These are phyloP conservation scores for Ascochyta clinopodiicola DNA, from an alignment of 2,329 filamentous ascomycete species.

Conservation along the genomic window DNA sequence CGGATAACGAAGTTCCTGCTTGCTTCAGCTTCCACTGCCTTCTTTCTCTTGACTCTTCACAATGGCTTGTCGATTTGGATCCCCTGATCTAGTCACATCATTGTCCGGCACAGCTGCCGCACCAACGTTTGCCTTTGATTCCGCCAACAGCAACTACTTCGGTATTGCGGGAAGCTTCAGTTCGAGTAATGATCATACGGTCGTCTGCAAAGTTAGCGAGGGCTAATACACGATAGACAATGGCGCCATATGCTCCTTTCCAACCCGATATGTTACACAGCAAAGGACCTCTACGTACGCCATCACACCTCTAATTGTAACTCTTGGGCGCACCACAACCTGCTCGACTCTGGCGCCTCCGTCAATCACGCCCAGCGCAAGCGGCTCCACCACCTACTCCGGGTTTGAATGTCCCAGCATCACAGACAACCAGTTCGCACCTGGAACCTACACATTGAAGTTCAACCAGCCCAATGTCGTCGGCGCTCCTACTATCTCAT, in stretches of 20 bases:
- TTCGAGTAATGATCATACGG: conserved; percentile 1
- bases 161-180: conserved; percentile 23
- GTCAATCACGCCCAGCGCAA: conserved; percentile 17
- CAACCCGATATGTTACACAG: conserved; percentile 17
- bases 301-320: conserved; percentile 24
- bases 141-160: conserved; percentile 20
- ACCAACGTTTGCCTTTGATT: conserved; percentile 26
- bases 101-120: conserved; percentile 11
- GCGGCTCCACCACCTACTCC: conserved; percentile 23
- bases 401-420: conserved; percentile 23
- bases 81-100: conserved; percentile 24
- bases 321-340: conserved; percentile 20
- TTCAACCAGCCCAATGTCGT: conserved; percentile 21
- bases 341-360: conserved; percentile 20
- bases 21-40: background rate
- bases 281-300: conserved; percentile 24
- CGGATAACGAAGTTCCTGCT: background rate
- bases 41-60: background rate
- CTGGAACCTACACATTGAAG: conserved; percentile 25
- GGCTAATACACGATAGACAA: conserved; percentile 10
- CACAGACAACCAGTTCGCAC: conserved; percentile 19
- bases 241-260: conserved; percentile 24
- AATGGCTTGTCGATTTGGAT: conserved; percentile 27
- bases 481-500: conserved; percentile 19
- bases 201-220: background rate